phyloP scores from a whole-genome alignment of 2,329 filamentous ascomycete species.

The Lecanicillium sp. region DNA sequence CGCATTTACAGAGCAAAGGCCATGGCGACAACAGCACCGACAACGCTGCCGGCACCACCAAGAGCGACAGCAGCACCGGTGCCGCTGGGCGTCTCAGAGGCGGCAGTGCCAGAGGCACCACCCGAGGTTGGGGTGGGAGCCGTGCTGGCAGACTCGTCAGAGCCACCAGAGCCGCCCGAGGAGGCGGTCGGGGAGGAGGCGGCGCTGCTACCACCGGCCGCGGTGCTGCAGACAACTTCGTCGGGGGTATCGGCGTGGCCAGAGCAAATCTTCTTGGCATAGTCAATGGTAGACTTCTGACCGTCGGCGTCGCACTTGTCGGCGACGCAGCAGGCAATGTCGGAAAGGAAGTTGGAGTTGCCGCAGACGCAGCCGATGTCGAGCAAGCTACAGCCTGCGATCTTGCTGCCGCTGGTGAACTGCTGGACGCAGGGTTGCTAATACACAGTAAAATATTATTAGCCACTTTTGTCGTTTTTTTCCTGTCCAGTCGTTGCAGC shows the following conservation, averaged over 20 bases:
- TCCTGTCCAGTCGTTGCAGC: no score
- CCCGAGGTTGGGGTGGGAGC: background rate
- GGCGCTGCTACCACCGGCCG: background rate
- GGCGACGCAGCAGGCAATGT: slow-evolving; percentile 34
- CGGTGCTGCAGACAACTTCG: slow-evolving; percentile 26
- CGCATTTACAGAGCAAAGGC: slow-evolving; percentile 6
- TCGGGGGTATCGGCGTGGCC: slow-evolving; percentile 28
- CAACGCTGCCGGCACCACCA: slow-evolving; percentile 4
- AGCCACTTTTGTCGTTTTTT: background rate
- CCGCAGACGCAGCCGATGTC: slow-evolving; percentile 34
- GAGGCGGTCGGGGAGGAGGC: background rate
- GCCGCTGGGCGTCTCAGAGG: slow-evolving; percentile 1
- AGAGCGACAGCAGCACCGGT: slow-evolving; percentile 1
- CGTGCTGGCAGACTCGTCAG: background rate
- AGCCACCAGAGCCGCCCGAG: background rate
- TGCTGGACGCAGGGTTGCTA: slow-evolving; percentile 22
- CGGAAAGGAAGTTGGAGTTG: slow-evolving; percentile 29
- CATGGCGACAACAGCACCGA: slow-evolving; percentile 9
- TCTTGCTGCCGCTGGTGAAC: slow-evolving; percentile 22
- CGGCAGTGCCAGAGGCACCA: background rate
- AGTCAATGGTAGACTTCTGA: slow-evolving; percentile 26
- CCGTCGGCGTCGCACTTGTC: slow-evolving; percentile 24
- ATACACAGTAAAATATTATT: background rate
- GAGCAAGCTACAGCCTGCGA: slow-evolving; percentile 29
- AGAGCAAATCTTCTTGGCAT: slow-evolving; percentile 30